These are phyloP conservation scores for Blastobotrys robertii DNA, from an alignment of 805 yeast species.

Conservation along the genomic window DNA sequence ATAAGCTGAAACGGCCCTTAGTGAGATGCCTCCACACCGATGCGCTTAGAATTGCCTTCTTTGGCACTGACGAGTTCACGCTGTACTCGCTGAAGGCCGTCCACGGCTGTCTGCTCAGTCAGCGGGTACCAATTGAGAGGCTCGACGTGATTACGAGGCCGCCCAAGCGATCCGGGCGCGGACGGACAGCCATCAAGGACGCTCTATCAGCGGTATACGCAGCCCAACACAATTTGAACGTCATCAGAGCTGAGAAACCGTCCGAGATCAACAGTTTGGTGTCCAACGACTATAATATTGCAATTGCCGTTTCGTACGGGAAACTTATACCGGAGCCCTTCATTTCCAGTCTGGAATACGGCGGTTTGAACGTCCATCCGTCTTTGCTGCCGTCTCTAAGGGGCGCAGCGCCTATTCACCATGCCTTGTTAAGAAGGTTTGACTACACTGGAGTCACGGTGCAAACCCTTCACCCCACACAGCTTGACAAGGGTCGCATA, in stretches of 20 bases:
- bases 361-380: conserved; percentile 90
- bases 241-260: conserved; percentile 15
- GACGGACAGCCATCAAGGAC: conserved; percentile 35
- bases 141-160: conserved; percentile 56
- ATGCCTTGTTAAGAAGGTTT: conserved; percentile 59
- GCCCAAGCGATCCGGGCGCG: conserved; percentile 58
- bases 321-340: conserved; percentile 60
- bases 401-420: conserved; percentile 88
- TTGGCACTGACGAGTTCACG: conserved; percentile 72
- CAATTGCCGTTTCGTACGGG: conserved; percentile 92
- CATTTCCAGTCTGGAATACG: conserved; percentile 38
- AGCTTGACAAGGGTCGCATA: conserved; percentile 73
- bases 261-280: conserved; percentile 15
- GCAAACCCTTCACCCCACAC: conserved; percentile 81
- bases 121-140: conserved; percentile 18
- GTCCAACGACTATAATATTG: conserved; percentile 40
- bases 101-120: conserved; percentile 18
- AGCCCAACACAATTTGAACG: conserved; percentile 5
- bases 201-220: conserved; percentile 34
- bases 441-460: conserved; percentile 69
- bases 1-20: too few relatives aligned
- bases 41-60: conserved; percentile 43
- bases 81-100: conserved; percentile 40
- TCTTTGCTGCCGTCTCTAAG: conserved; percentile 69
- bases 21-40: not conserved